Base-by-base conservation (phyloP, 768 basidiomycete genomes). In the Pleurotus djamor region DNA sequence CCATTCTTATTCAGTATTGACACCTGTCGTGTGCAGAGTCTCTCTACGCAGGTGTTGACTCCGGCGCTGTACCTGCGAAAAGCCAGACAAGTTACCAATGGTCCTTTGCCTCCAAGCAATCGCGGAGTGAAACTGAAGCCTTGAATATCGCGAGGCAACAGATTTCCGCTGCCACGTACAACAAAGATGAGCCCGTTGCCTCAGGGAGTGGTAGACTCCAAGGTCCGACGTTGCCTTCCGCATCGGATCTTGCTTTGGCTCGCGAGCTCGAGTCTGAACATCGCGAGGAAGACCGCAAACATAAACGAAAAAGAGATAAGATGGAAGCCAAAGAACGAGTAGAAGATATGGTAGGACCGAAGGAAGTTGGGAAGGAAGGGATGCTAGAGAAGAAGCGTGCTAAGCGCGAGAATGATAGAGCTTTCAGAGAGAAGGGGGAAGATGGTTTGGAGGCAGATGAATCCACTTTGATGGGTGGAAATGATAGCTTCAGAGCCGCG, bases 361-460 rank as follows among this genome's bases (percentile, higher is more conserved):
- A 85, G 63, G 82, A 85, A 60, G 85, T 90, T 4, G 95, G 95
- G 0, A 78, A 86, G 57, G 95, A 96, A 64, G 91, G 87, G 2
- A 85, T 89, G 82, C 69, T 95, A 61, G 95, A 96, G 76, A 94
- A 94, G 78, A 92, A 94, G 71, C 76, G 85, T 34, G 86, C 84
- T 41, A 81, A 79, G 62, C 79, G 93, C 62, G 92, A 92, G 62
- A 76, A 76, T 12, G 90, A 96, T 71, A 76, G 82, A 41, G 70
- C 84, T 2, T 92, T 88, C 69, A 78, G 89, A 56, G 91, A 93
- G 47, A 85, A 83, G 16, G 93, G 94, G 10, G 89, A 89, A 45
- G 89, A 85, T 43, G 88, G 90, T 10, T 67, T 87, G 8, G 95
- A 96, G 64, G 78, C 85, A 2, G 88, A 92, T 63, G 95, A 96